phyloP scores from a whole-genome alignment of 225 moss, liverwort and hornwort species.

The Climacium dendroides region DNA sequence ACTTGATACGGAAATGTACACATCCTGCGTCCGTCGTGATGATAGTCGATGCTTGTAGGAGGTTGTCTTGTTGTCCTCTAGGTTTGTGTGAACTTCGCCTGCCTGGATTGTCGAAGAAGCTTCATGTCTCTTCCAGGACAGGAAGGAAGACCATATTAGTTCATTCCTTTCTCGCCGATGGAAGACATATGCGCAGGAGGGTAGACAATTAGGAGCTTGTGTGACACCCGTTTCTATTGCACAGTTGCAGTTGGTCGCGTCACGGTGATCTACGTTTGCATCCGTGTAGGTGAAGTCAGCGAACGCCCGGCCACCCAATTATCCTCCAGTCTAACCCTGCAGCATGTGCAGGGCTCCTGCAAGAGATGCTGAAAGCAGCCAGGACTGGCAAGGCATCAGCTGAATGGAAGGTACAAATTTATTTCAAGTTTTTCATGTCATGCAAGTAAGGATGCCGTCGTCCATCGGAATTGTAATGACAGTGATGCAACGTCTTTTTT shows the following conservation, averaged over 20 bases:
- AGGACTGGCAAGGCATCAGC: slow-evolving; percentile 46
- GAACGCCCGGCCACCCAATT: background rate
- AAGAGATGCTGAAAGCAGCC: slow-evolving; percentile 49
- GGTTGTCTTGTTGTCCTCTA: background rate
- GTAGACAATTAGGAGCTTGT: background rate
- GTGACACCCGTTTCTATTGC: background rate
- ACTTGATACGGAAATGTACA: background rate
- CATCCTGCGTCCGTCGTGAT: background rate
- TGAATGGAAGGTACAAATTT: slow-evolving; percentile 37
- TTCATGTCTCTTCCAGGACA: background rate
- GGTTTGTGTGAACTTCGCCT: background rate
- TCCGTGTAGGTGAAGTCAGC: background rate
- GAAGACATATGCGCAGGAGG: background rate
- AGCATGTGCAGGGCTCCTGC: slow-evolving; percentile 34
- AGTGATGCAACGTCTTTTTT: background rate
- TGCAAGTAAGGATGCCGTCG: background rate
- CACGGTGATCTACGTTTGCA: background rate
- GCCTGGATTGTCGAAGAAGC: background rate
- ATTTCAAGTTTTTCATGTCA: background rate
- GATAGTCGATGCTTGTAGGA: background rate
- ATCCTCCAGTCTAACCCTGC: background rate
- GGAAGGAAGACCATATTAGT: background rate
- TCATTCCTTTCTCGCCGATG: background rate
- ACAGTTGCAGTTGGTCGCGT: background rate
- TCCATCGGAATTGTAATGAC: background rate